Base-by-base conservation (phyloP, 164 flowering plant genomes). In the Vitis cinerea region DNA sequence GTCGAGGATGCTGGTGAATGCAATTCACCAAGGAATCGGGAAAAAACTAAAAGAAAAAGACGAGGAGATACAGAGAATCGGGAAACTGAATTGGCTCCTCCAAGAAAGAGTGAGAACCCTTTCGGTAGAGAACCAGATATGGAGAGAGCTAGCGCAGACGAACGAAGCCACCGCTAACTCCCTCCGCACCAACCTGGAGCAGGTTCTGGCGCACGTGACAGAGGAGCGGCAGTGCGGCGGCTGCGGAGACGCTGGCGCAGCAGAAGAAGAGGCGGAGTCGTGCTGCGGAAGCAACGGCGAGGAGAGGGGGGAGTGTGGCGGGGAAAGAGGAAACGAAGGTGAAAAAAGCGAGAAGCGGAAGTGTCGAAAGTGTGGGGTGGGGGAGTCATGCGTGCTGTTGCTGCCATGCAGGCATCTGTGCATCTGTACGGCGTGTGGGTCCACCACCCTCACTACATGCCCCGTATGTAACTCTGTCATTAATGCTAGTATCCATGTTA, bases 351-450 rank as follows among this genome's bases (percentile, higher is more conserved):
- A 8, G 70, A 52, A 66, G 0, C 66, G 73, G 72, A 53, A 61
- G 83, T 86, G 89, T 74, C 60, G 66, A 76, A 72, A 59, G 29
- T 85, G 89, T 63, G 82, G 87, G 76, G 75, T 63, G 74, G 66
- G 66, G 72, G 86, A 86, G 60, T 72, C 90, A 27, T 74, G 81
- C 15, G 90, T 86, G 77, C 59, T 86, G 81, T 8, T 84, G 73
- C 60, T 86, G 69, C 90, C 90, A 44, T 86, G 90, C 72, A 76
- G 90, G 78, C 90, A 86, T 74, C 78, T 86, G 15, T 86, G 90
- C 71, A 65, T 86, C 29, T 86, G 90, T 62, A 75, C 74, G 7
- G 12, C 44, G 9, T 86, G 90, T 71, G 90, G 86, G 74, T 77
- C 86, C 61, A 37, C 70, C 17, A 50, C 58, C 17, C 65, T 72